These are phyloP conservation scores for Lasiosphaeria ovina DNA, from an alignment of 495 filamentous ascomycete species.

Conservation along the genomic window DNA sequence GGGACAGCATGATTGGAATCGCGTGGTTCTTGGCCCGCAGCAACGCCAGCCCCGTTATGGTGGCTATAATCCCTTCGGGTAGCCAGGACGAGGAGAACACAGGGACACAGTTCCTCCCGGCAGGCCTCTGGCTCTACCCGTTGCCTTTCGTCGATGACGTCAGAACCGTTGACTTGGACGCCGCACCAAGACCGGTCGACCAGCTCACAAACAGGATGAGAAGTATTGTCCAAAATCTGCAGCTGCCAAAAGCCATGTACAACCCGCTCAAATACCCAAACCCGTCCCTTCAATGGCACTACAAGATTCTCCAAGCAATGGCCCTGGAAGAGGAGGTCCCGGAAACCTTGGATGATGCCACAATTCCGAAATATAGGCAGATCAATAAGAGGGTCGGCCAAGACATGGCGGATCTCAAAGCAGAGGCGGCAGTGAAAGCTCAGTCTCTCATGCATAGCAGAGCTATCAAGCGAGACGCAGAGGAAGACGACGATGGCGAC, in stretches of 20 bases:
- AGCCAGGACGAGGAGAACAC: constrained; percentile 60
- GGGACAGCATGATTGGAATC: constrained; percentile 72
- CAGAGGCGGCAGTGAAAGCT: constrained; percentile 57
- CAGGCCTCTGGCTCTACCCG: constrained; percentile 85
- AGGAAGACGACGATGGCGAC: constrained; percentile 39
- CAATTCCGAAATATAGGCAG: constrained; percentile 70
- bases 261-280: constrained; percentile 89
- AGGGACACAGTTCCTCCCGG: constrained; percentile 67
- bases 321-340: constrained; percentile 92
- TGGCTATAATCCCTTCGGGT: constrained; percentile 74
- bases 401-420: constrained; percentile 73
- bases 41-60: constrained; percentile 73
- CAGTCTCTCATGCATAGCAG: constrained; percentile 30
- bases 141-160: constrained; percentile 92
- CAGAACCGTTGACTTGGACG: constrained; percentile 55
- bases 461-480: constrained; percentile 44
- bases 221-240: constrained; percentile 75
- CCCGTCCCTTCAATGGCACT: constrained; percentile 96
- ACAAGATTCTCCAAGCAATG: constrained; percentile 87
- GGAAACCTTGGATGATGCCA: constrained; percentile 75
- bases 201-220: constrained; percentile 77
- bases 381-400: constrained; percentile 84
- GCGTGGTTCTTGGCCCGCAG: constrained; percentile 86
- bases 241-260: constrained; percentile 83
- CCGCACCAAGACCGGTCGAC: constrained; percentile 62